Percentiles rank a stretch among this genome's conserved stretches.
Conservation (phyloP, 2,329 filamentous ascomycete species). For the Ceratocystiopsis sp. region DNA sequence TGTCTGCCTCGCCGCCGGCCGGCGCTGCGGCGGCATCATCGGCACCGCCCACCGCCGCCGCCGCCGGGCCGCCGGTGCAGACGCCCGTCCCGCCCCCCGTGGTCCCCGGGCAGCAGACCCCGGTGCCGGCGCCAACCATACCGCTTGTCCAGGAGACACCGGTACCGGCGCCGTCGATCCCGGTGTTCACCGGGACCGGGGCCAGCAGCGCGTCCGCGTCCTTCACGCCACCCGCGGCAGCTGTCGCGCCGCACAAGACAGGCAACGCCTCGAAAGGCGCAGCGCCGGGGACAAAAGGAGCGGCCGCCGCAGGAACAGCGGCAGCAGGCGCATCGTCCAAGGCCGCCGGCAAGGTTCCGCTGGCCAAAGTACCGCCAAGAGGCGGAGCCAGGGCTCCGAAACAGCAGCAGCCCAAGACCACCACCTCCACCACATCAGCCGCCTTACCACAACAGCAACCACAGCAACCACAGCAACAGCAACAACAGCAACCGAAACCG, state of each 20-base stretch:
- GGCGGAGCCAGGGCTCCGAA: too few relatives aligned
- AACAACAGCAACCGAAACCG: too few relatives aligned
- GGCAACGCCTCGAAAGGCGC: too few relatives aligned
- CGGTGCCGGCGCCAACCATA: background rate
- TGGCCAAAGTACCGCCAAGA: background rate
- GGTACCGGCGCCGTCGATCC: constrained; percentile 7
- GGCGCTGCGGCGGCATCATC: background rate
- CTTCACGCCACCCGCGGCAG: background rate
- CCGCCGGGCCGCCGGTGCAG: background rate
- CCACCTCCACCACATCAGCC: too few relatives aligned
- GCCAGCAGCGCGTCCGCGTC: background rate
- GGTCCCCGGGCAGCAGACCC: constrained; percentile 1
- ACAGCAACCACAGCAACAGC: too few relatives aligned
- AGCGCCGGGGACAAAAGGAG: too few relatives aligned
- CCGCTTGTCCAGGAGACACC: constrained; percentile 4
- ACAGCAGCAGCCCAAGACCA: too few relatives aligned
- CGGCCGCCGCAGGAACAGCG: background rate
- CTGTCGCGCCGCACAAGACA: too few relatives aligned
- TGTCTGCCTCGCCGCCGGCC: background rate
- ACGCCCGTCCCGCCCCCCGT: background rate
- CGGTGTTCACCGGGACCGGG: background rate
- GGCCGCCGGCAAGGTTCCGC: background rate
- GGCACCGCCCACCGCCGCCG: background rate
- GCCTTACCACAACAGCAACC: too few relatives aligned
- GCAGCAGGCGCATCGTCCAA: background rate